These are phyloP conservation scores for Coniosporium tulheliwenetii DNA, from an alignment of 2,329 filamentous ascomycete genomes.

Conservation along the genomic window DNA sequence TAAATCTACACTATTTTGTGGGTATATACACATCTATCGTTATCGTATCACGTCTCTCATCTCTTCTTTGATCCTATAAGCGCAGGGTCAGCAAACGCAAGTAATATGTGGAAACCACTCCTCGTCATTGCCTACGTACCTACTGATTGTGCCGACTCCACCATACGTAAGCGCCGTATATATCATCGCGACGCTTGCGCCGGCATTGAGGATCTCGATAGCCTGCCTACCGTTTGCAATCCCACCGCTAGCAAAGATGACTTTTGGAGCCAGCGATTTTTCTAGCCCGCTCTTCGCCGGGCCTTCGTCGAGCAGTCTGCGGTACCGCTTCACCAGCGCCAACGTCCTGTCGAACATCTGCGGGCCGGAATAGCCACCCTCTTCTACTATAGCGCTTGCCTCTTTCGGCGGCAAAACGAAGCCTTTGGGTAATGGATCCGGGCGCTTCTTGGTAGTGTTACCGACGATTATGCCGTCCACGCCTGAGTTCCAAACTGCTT, in stretches of 20 bases:
- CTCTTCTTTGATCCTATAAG: slow-evolving; percentile 26
- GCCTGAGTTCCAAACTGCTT: slow-evolving; percentile 67
- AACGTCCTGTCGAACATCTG: slow-evolving; percentile 73
- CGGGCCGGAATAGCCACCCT: slow-evolving; percentile 82
- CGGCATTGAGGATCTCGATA: slow-evolving; percentile 65
- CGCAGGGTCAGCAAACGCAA: no score
- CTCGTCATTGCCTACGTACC: slow-evolving; percentile 3
- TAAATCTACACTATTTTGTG: no score
- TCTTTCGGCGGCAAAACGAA: slow-evolving; percentile 52
- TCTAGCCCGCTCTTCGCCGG: slow-evolving; percentile 11
- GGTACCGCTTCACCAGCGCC: slow-evolving; percentile 64
- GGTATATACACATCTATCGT: no score
- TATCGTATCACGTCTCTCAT: slow-evolving; percentile 8
- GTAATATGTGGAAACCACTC: no score
- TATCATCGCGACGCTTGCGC: slow-evolving; percentile 79
- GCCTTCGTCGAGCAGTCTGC: slow-evolving; percentile 32
- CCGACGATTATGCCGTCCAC: slow-evolving; percentile 94
- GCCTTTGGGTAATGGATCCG: slow-evolving; percentile 52
- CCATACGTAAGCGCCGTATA: slow-evolving; percentile 65
- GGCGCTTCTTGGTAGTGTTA: slow-evolving; percentile 82
- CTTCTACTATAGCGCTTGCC: slow-evolving; percentile 51
- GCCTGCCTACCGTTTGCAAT: slow-evolving; percentile 83
- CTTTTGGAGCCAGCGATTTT: slow-evolving; percentile 38
- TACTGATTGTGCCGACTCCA: slow-evolving; percentile 43
- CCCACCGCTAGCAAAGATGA: slow-evolving; percentile 86